phyloP scores from a whole-genome alignment of 805 yeast genomes.

The Ogataea pini region DNA sequence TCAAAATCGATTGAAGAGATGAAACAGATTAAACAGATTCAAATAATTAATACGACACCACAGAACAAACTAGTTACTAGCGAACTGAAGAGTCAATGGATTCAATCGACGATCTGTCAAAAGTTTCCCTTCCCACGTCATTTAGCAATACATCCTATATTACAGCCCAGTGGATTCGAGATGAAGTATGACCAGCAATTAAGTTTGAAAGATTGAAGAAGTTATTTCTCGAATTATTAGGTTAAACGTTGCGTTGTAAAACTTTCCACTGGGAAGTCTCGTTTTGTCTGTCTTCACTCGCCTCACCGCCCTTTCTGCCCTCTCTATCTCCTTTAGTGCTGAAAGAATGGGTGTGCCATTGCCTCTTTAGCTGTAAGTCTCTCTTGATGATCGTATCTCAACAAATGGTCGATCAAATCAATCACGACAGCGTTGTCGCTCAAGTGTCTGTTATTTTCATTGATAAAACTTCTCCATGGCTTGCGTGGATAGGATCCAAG shows the following conservation, averaged over 20 bases:
- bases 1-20: neutral
- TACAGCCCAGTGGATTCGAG: conserved; percentile 3
- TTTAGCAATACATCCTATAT: conserved; percentile 2
- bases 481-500: conserved; percentile 66
- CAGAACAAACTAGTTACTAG: neutral
- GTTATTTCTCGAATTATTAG: neutral
- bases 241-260: neutral
- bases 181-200: conserved; percentile 1
- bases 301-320: no score
- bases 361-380: conserved; percentile 89
- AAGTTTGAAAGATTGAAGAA: neutral
- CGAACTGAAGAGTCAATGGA: no score
- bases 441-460: conserved; percentile 50
- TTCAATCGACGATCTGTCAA: no score
- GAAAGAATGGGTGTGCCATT: conserved; percentile 58
- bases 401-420: conserved; percentile 70
- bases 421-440: conserved; percentile 56
- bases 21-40: neutral
- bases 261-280: neutral
- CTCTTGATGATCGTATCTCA: conserved; percentile 84
- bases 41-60: neutral
- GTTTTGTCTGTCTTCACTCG: neutral
- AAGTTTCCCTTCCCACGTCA: no score
- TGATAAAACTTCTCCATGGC: conserved; percentile 66
- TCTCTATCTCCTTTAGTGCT: conserved; percentile 10